These are phyloP conservation scores for Cinchona pubescens DNA, from an alignment of 257 asterid genomes.

Conservation along the genomic window DNA sequence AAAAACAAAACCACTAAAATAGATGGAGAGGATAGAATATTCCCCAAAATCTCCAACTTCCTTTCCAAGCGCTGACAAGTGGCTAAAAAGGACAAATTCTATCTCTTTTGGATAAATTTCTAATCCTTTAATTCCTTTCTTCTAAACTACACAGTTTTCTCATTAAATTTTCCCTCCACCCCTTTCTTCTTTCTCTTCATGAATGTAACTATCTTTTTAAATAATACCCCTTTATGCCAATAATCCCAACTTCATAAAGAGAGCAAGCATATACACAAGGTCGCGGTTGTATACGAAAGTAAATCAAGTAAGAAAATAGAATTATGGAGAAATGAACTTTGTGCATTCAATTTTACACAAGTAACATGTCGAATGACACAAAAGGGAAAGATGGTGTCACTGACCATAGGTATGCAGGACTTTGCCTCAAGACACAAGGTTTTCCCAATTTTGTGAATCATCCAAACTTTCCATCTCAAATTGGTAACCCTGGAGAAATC, in stretches of 20 bases:
- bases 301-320: constrained; percentile 72
- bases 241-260: not conserved
- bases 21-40: too few relatives aligned
- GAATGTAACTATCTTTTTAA: too few relatives aligned
- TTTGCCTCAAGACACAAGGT: constrained; percentile 84
- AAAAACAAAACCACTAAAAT: too few relatives aligned
- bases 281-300: constrained; percentile 43
- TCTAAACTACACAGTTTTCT: too few relatives aligned
- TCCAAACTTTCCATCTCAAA: constrained; percentile 69
- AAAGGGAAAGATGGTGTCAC: constrained; percentile 58
- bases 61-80: too few relatives aligned
- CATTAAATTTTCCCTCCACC: too few relatives aligned
- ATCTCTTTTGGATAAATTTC: too few relatives aligned
- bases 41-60: too few relatives aligned
- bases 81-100: too few relatives aligned
- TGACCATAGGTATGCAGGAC: constrained; percentile 46
- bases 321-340: constrained; percentile 76
- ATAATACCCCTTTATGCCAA: too few relatives aligned
- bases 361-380: constrained; percentile 47
- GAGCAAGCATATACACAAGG: constrained; percentile 37
- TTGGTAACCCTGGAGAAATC: constrained; percentile 56
- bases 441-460: constrained; percentile 85
- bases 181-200: too few relatives aligned
- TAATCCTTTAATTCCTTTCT: too few relatives aligned
- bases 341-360: constrained; percentile 75